Percentiles rank a stretch among this genome's conserved stretches.
phyloP scores from a whole-genome alignment of 2,329 filamentous ascomycete genomes.

The Mycogone perniciosa region DNA sequence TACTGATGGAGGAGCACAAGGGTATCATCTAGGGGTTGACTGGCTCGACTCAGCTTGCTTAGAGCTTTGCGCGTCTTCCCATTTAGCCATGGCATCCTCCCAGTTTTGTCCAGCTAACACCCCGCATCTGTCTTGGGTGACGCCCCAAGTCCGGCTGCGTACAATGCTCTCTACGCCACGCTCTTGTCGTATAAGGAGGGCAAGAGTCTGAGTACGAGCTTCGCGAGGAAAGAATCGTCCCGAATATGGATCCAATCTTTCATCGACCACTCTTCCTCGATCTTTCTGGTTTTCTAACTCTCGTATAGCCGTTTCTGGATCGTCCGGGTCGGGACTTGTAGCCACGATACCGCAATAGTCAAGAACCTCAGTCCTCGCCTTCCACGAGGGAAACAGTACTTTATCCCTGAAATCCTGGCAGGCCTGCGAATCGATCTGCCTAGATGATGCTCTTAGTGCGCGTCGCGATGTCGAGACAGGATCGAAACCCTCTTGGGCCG shows the following conservation, averaged over 20 bases:
- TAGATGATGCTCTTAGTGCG: slow-evolving; percentile 42
- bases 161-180: slow-evolving; percentile 73
- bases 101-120: slow-evolving; percentile 47
- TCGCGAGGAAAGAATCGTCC: slow-evolving; percentile 74
- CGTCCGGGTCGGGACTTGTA: slow-evolving; percentile 77
- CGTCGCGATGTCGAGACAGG: slow-evolving; percentile 67
- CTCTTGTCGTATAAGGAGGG: slow-evolving; percentile 67
- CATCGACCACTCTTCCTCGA: slow-evolving; percentile 71
- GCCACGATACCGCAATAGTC: slow-evolving; percentile 87
- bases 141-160: slow-evolving; percentile 71
- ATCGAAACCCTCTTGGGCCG: slow-evolving; percentile 67
- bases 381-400: slow-evolving; percentile 85
- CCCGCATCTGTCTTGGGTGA: slow-evolving; percentile 70
- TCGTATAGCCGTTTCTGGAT: slow-evolving; percentile 67
- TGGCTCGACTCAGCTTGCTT: slow-evolving; percentile 1
- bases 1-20: too few species aligned
- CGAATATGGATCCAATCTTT: slow-evolving; percentile 87
- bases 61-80: slow-evolving; percentile 40
- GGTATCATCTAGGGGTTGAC: not conserved
- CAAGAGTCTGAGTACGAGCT: slow-evolving; percentile 72
- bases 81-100: slow-evolving; percentile 58
- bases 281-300: slow-evolving; percentile 65
- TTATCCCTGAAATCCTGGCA: slow-evolving; percentile 69
- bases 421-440: slow-evolving; percentile 51
- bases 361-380: slow-evolving; percentile 72